phyloP scores from a whole-genome alignment of 352 stramenopile species.

The Phytophthora meadii region DNA sequence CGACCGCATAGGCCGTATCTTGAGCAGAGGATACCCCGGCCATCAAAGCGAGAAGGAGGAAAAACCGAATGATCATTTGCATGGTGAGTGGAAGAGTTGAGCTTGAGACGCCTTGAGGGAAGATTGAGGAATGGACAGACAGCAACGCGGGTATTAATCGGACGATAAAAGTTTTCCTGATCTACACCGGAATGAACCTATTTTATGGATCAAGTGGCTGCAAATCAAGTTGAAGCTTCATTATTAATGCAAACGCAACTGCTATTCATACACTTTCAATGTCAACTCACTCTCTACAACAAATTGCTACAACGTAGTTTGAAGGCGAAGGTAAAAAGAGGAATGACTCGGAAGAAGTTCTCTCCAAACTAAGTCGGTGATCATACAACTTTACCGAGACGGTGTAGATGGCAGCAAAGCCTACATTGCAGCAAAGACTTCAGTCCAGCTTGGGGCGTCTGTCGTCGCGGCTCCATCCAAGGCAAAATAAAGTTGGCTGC shows the following conservation, averaged over 20 bases:
- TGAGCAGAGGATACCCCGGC: conserved; percentile 6
- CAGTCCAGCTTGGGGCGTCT: conserved; percentile 19
- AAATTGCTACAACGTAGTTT: not conserved
- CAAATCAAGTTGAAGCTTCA: not conserved
- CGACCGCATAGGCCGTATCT: conserved; percentile 7
- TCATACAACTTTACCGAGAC: no score
- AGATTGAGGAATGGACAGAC: conserved; percentile 18
- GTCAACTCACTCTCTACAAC: not conserved
- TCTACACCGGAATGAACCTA: conserved; percentile 15
- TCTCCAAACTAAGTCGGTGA: not conserved
- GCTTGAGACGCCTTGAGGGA: conserved; percentile 11
- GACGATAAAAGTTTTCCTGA: not conserved
- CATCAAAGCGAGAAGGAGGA: conserved; percentile 13
- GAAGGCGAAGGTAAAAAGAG: conserved; percentile 28
- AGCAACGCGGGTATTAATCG: not conserved
- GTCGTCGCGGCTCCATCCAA: conserved; percentile 8
- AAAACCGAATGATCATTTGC: conserved; percentile 7
- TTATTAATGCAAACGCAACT: no score
- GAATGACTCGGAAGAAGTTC: conserved; percentile 18
- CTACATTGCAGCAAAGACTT: conserved; percentile 2
- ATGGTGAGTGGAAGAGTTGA: not conserved
- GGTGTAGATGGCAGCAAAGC: not conserved
- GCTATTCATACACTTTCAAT: not conserved
- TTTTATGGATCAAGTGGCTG: not conserved
- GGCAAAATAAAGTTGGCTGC: conserved; percentile 9